phyloP scores from a whole-genome alignment of 192 early-diverging fungal species.

The Obelidium mucronatum region DNA sequence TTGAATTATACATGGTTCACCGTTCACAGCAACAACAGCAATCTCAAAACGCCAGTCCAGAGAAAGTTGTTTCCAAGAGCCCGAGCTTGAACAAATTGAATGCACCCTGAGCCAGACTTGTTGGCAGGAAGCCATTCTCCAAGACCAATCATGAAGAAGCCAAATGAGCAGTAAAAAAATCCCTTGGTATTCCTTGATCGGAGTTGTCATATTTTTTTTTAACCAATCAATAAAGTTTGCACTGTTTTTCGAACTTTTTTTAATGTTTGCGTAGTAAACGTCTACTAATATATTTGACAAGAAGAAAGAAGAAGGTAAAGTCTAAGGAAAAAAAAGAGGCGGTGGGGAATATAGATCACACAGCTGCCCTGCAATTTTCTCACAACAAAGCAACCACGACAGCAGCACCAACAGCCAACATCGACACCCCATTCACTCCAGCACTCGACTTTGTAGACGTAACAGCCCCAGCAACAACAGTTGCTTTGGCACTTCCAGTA shows the following conservation, averaged over 20 bases:
- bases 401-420: constrained; percentile 1
- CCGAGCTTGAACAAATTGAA: constrained; percentile 8
- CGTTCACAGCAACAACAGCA: background rate
- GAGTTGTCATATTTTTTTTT: no score
- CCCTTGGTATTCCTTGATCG: background rate
- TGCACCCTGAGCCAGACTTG: constrained; percentile 29
- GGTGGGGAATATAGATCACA: no score
- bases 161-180: background rate
- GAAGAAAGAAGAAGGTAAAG: background rate
- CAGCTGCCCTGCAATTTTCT: no score
- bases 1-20: constrained; percentile 21
- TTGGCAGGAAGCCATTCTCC: constrained; percentile 41
- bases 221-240: background rate
- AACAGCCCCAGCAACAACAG: background rate
- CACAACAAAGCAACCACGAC: background rate
- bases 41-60: background rate
- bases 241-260: background rate
- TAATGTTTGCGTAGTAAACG: background rate
- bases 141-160: constrained; percentile 34
- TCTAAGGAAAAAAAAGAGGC: background rate
- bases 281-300: background rate
- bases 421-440: background rate
- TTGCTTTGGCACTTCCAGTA: background rate
- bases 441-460: background rate
- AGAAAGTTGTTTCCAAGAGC: constrained; percentile 1